Evolutionary conservation across 192 early-diverging fungal species (phyloP).

Genomic region (Coemansia sp.): DNA sequence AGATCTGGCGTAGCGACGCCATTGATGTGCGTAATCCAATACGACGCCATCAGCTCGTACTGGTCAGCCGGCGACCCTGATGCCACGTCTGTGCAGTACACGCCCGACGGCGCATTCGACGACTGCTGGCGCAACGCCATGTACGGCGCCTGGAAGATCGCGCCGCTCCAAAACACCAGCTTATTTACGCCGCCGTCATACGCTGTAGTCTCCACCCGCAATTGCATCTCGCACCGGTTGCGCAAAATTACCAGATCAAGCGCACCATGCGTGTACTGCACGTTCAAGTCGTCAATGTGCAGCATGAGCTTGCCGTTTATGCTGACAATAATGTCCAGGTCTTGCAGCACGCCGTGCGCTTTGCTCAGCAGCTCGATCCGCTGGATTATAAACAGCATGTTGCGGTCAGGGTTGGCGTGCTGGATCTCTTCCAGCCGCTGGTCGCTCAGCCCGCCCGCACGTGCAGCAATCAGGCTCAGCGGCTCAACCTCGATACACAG

Average conservation of each 20-base stretch:
- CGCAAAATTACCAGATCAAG: conserved; percentile 67
- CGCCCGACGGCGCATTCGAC: conserved; percentile 61
- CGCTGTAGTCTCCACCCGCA: conserved; percentile 67
- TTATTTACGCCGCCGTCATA: conserved; percentile 61
- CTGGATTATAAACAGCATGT: conserved; percentile 60
- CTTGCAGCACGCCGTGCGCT: conserved; percentile 58
- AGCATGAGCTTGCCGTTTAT: conserved; percentile 66
- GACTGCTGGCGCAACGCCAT: conserved; percentile 69
- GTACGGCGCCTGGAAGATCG: conserved; percentile 71
- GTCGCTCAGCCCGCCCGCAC: conserved; percentile 61
- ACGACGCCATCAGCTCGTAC: conserved; percentile 59
- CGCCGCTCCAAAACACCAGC: conserved; percentile 83
- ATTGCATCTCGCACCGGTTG: conserved; percentile 63
- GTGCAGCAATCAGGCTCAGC: conserved; percentile 60
- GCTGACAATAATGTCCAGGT: conserved; percentile 68
- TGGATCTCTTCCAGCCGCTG: conserved; percentile 63
- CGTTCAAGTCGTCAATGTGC: conserved; percentile 61
- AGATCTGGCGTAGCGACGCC: conserved; percentile 60
- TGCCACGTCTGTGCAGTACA: conserved; percentile 62
- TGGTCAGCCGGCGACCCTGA: conserved; percentile 67
- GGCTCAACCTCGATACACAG: conserved; percentile 66
- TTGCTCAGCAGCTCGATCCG: conserved; percentile 60
- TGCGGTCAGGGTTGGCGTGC: conserved; percentile 53
- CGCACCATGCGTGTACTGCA: conserved; percentile 56
- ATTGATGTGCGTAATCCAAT: conserved; percentile 71